Conservation (phyloP, 2,329 filamentous ascomycete species). For the Colletotrichum graminicola region DNA sequence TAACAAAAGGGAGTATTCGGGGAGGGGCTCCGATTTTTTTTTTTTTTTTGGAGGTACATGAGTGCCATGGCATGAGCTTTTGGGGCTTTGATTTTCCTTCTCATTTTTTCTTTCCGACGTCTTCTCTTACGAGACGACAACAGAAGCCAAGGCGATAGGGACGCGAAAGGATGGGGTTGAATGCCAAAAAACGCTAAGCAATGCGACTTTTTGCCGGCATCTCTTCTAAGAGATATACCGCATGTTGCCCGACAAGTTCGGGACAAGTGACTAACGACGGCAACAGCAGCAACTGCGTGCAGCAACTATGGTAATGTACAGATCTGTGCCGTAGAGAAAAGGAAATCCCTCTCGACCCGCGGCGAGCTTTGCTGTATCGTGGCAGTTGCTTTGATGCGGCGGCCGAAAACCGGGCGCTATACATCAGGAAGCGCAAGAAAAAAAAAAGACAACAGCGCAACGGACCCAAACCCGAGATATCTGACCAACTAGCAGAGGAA, state of each 20-base stretch:
- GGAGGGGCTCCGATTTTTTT: conserved; percentile 10
- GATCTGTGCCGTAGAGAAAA: conserved; percentile 55
- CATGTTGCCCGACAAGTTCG: conserved; percentile 37
- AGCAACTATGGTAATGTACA: conserved; percentile 68
- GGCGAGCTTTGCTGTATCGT: conserved; percentile 53
- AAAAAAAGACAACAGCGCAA: conserved; percentile 45
- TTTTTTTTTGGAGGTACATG: conserved; percentile 30
- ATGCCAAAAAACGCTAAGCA: conserved; percentile 42
- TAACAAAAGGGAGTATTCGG: conserved; percentile 24
- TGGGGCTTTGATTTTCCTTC: background rate
- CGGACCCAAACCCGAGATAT: conserved; percentile 50
- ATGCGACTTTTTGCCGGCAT: conserved; percentile 44
- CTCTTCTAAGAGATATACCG: conserved; percentile 41
- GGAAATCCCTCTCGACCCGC: conserved; percentile 54
- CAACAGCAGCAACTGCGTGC: conserved; percentile 58
- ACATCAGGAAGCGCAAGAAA: conserved; percentile 41
- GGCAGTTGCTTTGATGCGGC: conserved; percentile 49
- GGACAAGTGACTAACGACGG: conserved; percentile 43
- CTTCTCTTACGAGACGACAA: conserved; percentile 11
- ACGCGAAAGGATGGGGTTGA: conserved; percentile 40
- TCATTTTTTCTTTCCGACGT: background rate
- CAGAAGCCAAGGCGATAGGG: conserved; percentile 37
- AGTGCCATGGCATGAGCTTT: conserved; percentile 27
- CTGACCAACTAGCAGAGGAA: conserved; percentile 42
- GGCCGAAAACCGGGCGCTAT: conserved; percentile 48